These are phyloP conservation scores for Colletotrichum sp. DNA, from an alignment of 2,329 filamentous ascomycete genomes.

Conservation along the genomic window DNA sequence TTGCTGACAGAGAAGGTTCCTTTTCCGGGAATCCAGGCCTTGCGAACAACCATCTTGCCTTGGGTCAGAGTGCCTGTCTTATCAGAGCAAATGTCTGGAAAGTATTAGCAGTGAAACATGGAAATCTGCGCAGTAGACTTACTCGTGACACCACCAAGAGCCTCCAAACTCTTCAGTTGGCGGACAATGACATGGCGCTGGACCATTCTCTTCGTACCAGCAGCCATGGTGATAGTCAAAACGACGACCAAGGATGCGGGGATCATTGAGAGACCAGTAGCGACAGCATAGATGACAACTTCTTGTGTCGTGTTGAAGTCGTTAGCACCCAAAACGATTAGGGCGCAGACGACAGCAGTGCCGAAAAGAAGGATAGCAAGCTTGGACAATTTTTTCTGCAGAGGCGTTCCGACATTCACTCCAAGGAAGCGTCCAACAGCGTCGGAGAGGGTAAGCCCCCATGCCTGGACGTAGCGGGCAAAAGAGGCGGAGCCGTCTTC, in stretches of 20 bases:
- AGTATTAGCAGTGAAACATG: neutral
- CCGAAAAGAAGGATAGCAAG: conserved; percentile 72
- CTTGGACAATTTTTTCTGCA: conserved; percentile 73
- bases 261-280: conserved; percentile 54
- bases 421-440: conserved; percentile 53
- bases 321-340: conserved; percentile 50
- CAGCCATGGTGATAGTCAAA: conserved; percentile 65
- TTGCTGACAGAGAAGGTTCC: conserved; percentile 52
- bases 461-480: conserved; percentile 37
- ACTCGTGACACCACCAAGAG: conserved; percentile 56
- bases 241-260: conserved; percentile 55
- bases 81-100: conserved; percentile 58
- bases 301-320: conserved; percentile 41
- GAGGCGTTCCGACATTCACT: conserved; percentile 64
- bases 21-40: conserved; percentile 55
- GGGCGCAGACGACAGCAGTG: conserved; percentile 54
- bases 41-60: conserved; percentile 59
- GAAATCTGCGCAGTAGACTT: neutral
- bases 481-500: conserved; percentile 43
- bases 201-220: conserved; percentile 60
- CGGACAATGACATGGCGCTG: conserved; percentile 58
- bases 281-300: conserved; percentile 50
- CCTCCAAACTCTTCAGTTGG: conserved; percentile 56
- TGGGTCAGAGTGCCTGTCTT: conserved; percentile 62
- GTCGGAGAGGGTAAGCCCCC: conserved; percentile 39